Conservation (phyloP, 176 grass and related monocot genomes). For the Guadua angustifolia region DNA sequence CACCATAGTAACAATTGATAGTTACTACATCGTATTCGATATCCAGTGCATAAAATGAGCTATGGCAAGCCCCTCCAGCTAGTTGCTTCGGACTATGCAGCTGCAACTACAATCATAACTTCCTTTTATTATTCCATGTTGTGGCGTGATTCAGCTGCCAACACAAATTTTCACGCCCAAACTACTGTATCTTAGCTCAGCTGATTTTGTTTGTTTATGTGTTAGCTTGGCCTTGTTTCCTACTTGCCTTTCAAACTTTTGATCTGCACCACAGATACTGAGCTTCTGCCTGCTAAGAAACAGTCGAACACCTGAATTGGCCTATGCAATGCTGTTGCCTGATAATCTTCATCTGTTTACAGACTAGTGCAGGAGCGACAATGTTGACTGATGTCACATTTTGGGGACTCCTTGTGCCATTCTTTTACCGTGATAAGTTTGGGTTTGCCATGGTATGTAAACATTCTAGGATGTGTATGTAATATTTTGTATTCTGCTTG, state of each 20-base stretch:
- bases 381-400: slow-evolving; percentile 80
- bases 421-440: slow-evolving; percentile 62
- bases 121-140: background rate
- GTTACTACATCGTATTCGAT: background rate
- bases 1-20: background rate
- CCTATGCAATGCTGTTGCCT: background rate
- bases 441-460: slow-evolving; percentile 62
- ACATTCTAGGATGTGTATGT: background rate
- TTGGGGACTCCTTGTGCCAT: slow-evolving; percentile 90
- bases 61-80: background rate
- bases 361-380: slow-evolving; percentile 82
- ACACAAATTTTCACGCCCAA: background rate
- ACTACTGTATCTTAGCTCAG: background rate
- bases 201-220: background rate
- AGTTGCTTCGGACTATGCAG: slow-evolving; percentile 17
- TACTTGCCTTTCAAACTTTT: background rate
- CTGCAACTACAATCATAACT: background rate
- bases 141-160: slow-evolving; percentile 10
- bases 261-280: background rate
- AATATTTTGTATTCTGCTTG: slow-evolving; percentile 24
- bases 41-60: background rate
- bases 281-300: background rate
- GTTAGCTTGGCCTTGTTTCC: background rate
- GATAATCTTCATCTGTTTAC: slow-evolving; percentile 21
- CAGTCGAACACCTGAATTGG: slow-evolving; percentile 7